These are phyloP conservation scores for Aristolochia contorta DNA, from an alignment of 164 flowering plant genomes.

Conservation along the genomic window DNA sequence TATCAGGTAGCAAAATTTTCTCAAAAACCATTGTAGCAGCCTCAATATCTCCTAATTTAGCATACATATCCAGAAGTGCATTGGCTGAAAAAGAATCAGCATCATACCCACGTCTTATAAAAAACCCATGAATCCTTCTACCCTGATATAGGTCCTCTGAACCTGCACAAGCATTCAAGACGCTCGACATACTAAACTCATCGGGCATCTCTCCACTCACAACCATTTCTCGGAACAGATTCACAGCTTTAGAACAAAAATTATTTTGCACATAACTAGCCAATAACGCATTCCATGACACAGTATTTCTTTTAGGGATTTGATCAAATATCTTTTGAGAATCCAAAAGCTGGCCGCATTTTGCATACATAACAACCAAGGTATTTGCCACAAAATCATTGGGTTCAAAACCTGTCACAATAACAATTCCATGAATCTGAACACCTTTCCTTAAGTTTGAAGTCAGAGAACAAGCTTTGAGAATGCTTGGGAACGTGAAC, in stretches of 20 bases:
- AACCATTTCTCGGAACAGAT: slow-evolving; percentile 56
- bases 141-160: slow-evolving; percentile 38
- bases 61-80: slow-evolving; percentile 80
- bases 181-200: slow-evolving; percentile 57
- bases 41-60: slow-evolving; percentile 44
- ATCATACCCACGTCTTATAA: slow-evolving; percentile 54
- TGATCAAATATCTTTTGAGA: slow-evolving; percentile 50
- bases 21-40: slow-evolving; percentile 44
- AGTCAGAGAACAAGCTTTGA: slow-evolving; percentile 52
- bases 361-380: slow-evolving; percentile 73
- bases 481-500: slow-evolving; percentile 56
- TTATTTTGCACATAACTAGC: slow-evolving; percentile 52
- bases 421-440: slow-evolving; percentile 55
- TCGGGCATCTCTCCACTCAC: slow-evolving; percentile 42
- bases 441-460: slow-evolving; percentile 41
- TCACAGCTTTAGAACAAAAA: slow-evolving; percentile 35
- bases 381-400: slow-evolving; percentile 66
- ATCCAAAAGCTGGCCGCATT: slow-evolving; percentile 45
- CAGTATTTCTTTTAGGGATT: slow-evolving; percentile 42
- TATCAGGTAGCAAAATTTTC: slow-evolving; percentile 38
- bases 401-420: slow-evolving; percentile 45
- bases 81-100: slow-evolving; percentile 53
- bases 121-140: slow-evolving; percentile 50
- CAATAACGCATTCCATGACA: slow-evolving; percentile 74
- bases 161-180: slow-evolving; percentile 53